These are phyloP conservation scores for Beta corolliflora DNA, from an alignment of 179 eudicot genomes.

Conservation along the genomic window DNA sequence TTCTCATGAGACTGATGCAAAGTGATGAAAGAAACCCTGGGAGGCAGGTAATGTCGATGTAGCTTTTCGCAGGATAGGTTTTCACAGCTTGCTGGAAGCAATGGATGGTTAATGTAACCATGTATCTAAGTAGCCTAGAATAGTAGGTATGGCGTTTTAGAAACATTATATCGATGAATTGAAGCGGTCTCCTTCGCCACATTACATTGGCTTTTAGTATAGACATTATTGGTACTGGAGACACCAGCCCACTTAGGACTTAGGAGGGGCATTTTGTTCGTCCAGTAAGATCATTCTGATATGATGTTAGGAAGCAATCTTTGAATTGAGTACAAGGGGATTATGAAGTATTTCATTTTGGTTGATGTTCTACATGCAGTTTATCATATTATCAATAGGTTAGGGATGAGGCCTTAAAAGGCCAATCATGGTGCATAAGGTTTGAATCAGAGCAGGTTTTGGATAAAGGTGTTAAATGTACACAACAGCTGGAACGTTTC, in stretches of 20 bases:
- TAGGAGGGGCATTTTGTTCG: not conserved
- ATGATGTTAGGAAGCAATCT: not conserved
- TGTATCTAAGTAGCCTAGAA: not conserved
- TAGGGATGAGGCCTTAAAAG: not conserved
- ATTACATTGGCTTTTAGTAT: not conserved
- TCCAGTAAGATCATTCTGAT: not conserved
- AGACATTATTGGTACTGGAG: not conserved
- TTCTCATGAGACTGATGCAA: conserved; percentile 8
- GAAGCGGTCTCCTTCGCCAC: too few relatives aligned
- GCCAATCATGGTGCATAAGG: not conserved
- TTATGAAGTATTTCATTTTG: not conserved
- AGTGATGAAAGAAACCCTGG: not conserved
- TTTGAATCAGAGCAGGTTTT: not conserved
- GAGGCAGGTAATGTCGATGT: not conserved
- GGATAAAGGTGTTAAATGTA: not conserved
- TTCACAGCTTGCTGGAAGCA: not conserved
- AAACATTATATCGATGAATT: not conserved
- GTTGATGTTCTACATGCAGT: not conserved
- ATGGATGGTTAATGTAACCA: not conserved
- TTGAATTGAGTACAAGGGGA: not conserved
- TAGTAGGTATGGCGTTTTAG: not conserved
- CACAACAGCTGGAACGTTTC: not conserved
- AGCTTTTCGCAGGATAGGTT: not conserved
- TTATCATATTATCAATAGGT: not conserved
- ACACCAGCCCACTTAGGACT: not conserved